These are phyloP conservation scores for Candida buenavistaensis DNA, from an alignment of 1,139 yeast species.

Conservation along the genomic window DNA sequence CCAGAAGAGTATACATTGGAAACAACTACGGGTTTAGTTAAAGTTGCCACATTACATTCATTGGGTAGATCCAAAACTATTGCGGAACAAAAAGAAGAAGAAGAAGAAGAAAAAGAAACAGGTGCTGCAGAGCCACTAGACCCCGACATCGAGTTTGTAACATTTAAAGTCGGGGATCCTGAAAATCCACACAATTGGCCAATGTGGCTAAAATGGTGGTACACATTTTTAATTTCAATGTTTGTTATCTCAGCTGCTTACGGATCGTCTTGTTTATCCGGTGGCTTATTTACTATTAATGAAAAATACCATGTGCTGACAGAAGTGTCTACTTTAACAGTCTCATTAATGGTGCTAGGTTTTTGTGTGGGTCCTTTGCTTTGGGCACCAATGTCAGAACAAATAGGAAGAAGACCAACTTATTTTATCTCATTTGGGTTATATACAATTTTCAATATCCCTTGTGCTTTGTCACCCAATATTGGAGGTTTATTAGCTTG, in stretches of 20 bases:
- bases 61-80: slow-evolving; percentile 54
- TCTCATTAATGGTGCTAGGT: slow-evolving; percentile 87
- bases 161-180: slow-evolving; percentile 73
- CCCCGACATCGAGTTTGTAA: slow-evolving; percentile 77
- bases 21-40: slow-evolving; percentile 84
- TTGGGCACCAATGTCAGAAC: slow-evolving; percentile 90
- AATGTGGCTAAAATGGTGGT: slow-evolving; percentile 55
- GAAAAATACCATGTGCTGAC: slow-evolving; percentile 65
- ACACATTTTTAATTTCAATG: slow-evolving; percentile 64
- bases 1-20: slow-evolving; percentile 91
- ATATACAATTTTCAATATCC: slow-evolving; percentile 79
- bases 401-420: slow-evolving; percentile 83
- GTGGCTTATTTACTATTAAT: slow-evolving; percentile 67
- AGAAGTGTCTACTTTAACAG: slow-evolving; percentile 78
- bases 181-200: slow-evolving; percentile 90
- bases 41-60: slow-evolving; percentile 66
- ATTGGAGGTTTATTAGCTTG: slow-evolving; percentile 79
- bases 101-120: slow-evolving; percentile 14
- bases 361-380: slow-evolving; percentile 84
- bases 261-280: slow-evolving; percentile 89
- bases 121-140: too few relatives aligned
- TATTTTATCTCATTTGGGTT: slow-evolving; percentile 74
- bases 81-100: too few relatives aligned
- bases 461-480: slow-evolving; percentile 84
- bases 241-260: slow-evolving; percentile 85